These are phyloP conservation scores for Trifolium dubium DNA, from an alignment of 306 rosid species.

Conservation along the genomic window DNA sequence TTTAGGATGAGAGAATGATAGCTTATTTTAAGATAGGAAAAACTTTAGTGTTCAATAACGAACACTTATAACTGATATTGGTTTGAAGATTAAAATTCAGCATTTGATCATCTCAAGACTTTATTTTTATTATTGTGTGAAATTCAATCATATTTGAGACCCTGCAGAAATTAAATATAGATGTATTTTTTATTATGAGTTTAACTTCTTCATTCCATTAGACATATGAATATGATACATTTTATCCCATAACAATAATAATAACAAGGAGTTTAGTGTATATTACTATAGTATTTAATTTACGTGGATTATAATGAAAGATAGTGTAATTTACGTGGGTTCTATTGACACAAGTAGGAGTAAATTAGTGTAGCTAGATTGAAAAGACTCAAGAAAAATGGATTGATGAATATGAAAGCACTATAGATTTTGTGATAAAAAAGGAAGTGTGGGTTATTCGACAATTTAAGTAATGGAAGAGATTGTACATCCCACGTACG, in stretches of 20 bases:
- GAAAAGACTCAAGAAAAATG: constrained; percentile 43
- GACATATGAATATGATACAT: not conserved
- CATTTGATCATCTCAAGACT: no score
- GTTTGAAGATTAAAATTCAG: no score
- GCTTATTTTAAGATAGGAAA: no score
- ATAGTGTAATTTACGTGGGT: constrained; percentile 5
- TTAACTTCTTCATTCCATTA: no score
- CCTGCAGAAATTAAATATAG: no score
- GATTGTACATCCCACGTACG: constrained; percentile 72
- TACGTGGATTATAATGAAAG: not conserved
- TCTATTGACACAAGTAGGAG: not conserved
- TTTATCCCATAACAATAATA: not conserved
- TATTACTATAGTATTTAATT: not conserved
- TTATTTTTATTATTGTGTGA: no score
- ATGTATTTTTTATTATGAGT: no score
- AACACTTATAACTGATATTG: no score
- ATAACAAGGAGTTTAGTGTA: not conserved
- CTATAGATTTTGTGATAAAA: constrained; percentile 27
- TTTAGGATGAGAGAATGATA: no score
- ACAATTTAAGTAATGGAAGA: constrained; percentile 52
- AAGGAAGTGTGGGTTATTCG: constrained; percentile 47
- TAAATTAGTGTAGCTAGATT: not conserved
- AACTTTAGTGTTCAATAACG: no score
- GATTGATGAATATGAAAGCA: constrained; percentile 86
- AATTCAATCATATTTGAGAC: no score